Evolutionary conservation across 208 protist genomes (phyloP).

Genomic region (Trypanosoma caninum): DNA sequence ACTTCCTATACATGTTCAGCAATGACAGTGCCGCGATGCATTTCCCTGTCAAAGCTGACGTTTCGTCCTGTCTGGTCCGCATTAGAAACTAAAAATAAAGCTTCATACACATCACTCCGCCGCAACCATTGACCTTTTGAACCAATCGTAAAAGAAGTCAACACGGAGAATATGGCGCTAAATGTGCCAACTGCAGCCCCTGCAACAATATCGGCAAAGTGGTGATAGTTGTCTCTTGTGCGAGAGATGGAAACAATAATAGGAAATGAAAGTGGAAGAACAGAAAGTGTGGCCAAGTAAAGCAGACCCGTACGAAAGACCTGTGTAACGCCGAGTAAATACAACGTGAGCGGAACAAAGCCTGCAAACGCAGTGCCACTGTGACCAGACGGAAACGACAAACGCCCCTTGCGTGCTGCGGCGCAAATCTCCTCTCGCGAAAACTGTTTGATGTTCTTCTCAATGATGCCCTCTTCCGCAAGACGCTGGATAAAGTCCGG

Average conservation of each 20-base stretch:
- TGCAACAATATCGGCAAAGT: constrained; percentile 40
- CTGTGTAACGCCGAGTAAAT: constrained; percentile 25
- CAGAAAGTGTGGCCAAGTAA: not conserved
- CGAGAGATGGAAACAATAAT: constrained; percentile 31
- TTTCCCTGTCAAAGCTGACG: too few relatives aligned
- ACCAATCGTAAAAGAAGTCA: constrained; percentile 1
- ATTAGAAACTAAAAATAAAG: not conserved
- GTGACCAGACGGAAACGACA: constrained; percentile 73
- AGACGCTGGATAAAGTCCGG: constrained; percentile 44
- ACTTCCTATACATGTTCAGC: too few relatives aligned
- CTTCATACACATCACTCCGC: not conserved
- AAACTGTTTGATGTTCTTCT: constrained; percentile 13
- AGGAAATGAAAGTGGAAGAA: constrained; percentile 23
- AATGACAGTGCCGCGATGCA: too few relatives aligned
- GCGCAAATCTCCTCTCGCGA: constrained; percentile 26
- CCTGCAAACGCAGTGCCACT: constrained; percentile 47
- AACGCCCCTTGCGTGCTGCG: constrained; percentile 34
- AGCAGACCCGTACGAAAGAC: constrained; percentile 7
- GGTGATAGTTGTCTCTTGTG: constrained; percentile 42
- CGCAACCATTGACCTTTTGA: not conserved
- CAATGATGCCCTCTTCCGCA: constrained; percentile 13
- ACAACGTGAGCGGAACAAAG: constrained; percentile 33
- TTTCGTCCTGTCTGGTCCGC: too few relatives aligned
- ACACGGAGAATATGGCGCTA: constrained; percentile 33
- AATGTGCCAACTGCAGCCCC: constrained; percentile 29